phyloP scores from a whole-genome alignment of 73 alveolate species.

The Tetrahymena borealis region DNA sequence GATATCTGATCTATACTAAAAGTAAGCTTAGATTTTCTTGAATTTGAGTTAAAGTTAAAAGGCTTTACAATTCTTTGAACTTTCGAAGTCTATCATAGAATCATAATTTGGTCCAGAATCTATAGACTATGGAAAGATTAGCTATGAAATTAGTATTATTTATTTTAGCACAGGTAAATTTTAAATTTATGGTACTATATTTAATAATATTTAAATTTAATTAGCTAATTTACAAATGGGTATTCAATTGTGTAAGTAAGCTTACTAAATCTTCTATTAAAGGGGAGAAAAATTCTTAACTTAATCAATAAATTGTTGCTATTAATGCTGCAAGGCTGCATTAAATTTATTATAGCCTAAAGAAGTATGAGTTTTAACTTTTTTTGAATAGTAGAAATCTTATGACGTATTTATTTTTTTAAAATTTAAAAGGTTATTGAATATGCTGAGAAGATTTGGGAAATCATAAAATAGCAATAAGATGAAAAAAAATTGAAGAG shows the following conservation, averaged over 20 bases:
- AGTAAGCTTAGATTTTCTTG: not conserved
- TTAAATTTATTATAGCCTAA: not conserved
- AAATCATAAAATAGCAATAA: not conserved
- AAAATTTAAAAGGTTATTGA: not conserved
- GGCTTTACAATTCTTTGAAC: not conserved
- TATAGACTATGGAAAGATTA: not conserved
- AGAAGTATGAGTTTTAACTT: not conserved
- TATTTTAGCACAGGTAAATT: not conserved
- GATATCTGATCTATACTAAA: not conserved
- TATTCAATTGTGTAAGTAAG: not conserved
- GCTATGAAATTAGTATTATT: not conserved
- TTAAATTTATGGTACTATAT: not conserved
- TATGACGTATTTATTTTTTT: too few relatives aligned
- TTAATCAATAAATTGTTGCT: not conserved
- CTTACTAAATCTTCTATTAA: not conserved
- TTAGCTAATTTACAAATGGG: not conserved
- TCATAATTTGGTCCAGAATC: not conserved
- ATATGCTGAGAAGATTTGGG: not conserved
- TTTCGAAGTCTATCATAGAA: not conserved
- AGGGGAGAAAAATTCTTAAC: not conserved
- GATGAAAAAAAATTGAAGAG: not conserved
- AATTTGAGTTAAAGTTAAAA: not conserved
- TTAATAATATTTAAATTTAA: not conserved
- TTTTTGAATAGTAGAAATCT: too few relatives aligned
- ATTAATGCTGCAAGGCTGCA: not conserved